Evolutionary conservation across 1,139 yeast species (phyloP), one percentile per base, ranked within the genome.

Genomic region (Meyerozyma sp.): DNA sequence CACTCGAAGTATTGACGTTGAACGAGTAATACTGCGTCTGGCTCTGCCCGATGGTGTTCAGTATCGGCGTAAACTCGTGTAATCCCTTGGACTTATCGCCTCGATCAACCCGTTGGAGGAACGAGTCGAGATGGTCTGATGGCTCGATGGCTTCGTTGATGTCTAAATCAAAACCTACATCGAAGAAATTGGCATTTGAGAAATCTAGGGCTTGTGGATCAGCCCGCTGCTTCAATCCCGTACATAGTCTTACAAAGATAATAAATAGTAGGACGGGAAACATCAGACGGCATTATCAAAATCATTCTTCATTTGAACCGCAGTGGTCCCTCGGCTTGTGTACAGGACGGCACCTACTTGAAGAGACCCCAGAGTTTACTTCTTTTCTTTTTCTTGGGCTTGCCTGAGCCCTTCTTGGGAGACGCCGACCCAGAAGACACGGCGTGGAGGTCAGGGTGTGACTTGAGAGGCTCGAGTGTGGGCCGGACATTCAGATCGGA

Each of bases 1-100:
- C 81, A 5, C 65, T 54, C 8, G 75, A 58, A 1, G 75, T 66
- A 48, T 76, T 73, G 42, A 77, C 77, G 40, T 56, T 58, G 52
- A 75, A 77, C 11, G 74, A 66, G 49, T 68, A 77, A 44, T 61
- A 63, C 46, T 75, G 77, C 3, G 66, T 62, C 34, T 69, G 64
- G 34, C 74, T 63, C 48, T 68, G 72, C 4, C 51, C 48, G 8
- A 77, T 73, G 11, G 62, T 52, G 46, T 68, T 69, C 23, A 55
- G 49, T 18, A 76, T 64, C 1, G 81, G 81, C 2, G 65, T 62
- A 58, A 74, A 76, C 45, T 75, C 81, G 35, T 61, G 60, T 43
- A 74, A 57, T 2, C 68, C 72, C 43, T 61, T 58, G 5, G 67
- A 55, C 20, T 41, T 41, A 11, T 30, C 36, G n/a, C 28, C 36